A percentile compares a stretch with the other conserved stretches of the same genome.
Evolutionary conservation across 1,139 yeast species (phyloP).

Genomic region (Yamadazyma sp.): DNA sequence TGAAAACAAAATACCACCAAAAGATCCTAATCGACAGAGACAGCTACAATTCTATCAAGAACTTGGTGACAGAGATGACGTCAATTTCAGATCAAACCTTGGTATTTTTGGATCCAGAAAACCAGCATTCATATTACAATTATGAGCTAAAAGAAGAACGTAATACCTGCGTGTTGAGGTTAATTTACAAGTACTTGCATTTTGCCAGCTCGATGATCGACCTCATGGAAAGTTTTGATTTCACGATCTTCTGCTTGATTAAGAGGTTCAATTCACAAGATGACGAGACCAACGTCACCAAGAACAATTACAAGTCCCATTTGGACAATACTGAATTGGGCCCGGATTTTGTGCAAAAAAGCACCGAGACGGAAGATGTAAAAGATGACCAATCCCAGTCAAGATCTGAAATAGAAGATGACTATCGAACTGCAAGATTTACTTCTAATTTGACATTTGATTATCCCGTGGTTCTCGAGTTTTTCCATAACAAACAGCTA

Average conservation of each 20-base stretch:
- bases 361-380: conserved; percentile 6
- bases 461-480: conserved; percentile 67
- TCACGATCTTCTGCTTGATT: conserved; percentile 53
- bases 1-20: conserved; percentile 42
- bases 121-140: conserved; percentile 36
- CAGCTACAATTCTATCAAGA: conserved; percentile 38
- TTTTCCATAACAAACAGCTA: conserved; percentile 71
- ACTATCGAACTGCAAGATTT: conserved; percentile 4
- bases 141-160: conserved; percentile 42
- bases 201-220: conserved; percentile 52
- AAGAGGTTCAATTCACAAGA: conserved; percentile 27
- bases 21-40: conserved; percentile 53
- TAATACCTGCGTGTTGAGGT: conserved; percentile 52
- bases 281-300: conserved; percentile 15
- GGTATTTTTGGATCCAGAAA: conserved; percentile 36
- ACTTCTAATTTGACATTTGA: conserved; percentile 42
- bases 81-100: conserved; percentile 41
- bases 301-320: conserved; percentile 8
- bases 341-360: conserved; percentile 1
- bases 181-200: conserved; percentile 53
- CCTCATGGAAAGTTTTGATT: conserved; percentile 59
- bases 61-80: conserved; percentile 37
- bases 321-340: background rate
- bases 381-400: conserved; percentile 4
- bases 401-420: background rate